phyloP scores from a whole-genome alignment of 2,329 filamentous ascomycete genomes.

The Cladosporium halotolerans region DNA sequence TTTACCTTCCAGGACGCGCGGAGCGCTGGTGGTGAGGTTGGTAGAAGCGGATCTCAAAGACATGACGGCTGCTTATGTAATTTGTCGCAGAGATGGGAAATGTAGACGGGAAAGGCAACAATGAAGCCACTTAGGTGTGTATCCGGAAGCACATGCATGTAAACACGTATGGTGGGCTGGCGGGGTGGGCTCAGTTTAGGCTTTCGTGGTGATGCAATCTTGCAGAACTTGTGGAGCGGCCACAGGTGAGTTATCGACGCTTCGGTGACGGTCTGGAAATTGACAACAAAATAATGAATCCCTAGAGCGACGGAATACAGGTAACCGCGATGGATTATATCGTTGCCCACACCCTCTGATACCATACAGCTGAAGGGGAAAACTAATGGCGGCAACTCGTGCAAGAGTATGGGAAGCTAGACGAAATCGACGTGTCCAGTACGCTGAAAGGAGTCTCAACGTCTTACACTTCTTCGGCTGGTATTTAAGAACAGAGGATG shows the following conservation, averaged over 20 bases:
- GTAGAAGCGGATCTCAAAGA: constrained; percentile 5
- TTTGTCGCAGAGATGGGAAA: background rate
- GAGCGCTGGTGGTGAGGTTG: constrained; percentile 5
- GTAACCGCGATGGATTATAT: too few species aligned
- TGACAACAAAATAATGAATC: too few species aligned
- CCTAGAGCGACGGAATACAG: too few species aligned
- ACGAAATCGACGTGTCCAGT: too few species aligned
- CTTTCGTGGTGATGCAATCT: constrained; percentile 7
- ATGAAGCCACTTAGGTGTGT: background rate
- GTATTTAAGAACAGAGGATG: constrained; percentile 15
- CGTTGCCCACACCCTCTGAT: too few species aligned
- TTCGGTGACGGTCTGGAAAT: too few species aligned
- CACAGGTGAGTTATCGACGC: too few species aligned
- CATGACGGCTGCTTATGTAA: background rate
- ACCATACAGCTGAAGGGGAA: background rate
- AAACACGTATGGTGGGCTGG: background rate
- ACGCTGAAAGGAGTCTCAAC: constrained; percentile 7
- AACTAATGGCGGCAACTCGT: background rate
- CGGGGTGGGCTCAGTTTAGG: background rate
- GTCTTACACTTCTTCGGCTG: constrained; percentile 19
- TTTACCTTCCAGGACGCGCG: constrained; percentile 57
- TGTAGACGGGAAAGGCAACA: background rate
- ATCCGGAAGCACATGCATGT: background rate
- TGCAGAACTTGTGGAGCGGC: background rate
- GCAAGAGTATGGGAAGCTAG: background rate